Conservation (phyloP, 2,329 filamentous ascomycete species). For the Shiraia bambusicola region DNA sequence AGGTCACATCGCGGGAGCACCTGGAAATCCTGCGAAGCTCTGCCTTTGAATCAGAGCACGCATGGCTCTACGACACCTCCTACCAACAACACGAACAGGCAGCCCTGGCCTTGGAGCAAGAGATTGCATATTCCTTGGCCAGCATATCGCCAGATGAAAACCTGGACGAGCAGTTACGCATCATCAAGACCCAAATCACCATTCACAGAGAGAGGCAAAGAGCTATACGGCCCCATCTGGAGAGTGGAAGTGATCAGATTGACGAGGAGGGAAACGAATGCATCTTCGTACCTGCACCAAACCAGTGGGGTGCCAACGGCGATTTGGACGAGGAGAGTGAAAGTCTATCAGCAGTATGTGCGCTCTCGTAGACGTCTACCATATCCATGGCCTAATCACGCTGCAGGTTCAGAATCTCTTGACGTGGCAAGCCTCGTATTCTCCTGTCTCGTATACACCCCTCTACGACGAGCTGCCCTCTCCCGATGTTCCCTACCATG, state of each 20-base stretch:
- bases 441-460: constrained; percentile 36
- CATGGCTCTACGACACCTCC: constrained; percentile 42
- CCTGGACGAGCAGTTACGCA: constrained; percentile 38
- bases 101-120: constrained; percentile 36
- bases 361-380: neutral
- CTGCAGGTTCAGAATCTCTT: constrained; percentile 39
- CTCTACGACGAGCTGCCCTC: constrained; percentile 38
- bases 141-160: constrained; percentile 42
- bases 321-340: constrained; percentile 43
- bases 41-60: constrained; percentile 42
- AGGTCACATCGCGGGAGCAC: constrained; percentile 30
- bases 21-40: constrained; percentile 40
- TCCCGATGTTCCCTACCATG: constrained; percentile 37
- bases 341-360: constrained; percentile 38
- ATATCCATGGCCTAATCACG: constrained; percentile 7
- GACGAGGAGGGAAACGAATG: constrained; percentile 42
- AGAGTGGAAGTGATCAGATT: constrained; percentile 39
- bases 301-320: constrained; percentile 42
- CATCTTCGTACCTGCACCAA: constrained; percentile 41
- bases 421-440: constrained; percentile 40
- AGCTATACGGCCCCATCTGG: constrained; percentile 39
- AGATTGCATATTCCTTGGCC: constrained; percentile 34
- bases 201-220: constrained; percentile 40
- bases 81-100: constrained; percentile 41
- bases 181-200: constrained; percentile 39